Evolutionary conservation across 75 land plant species (phyloP).

Genomic region (Selaginella moellendorffii): DNA sequence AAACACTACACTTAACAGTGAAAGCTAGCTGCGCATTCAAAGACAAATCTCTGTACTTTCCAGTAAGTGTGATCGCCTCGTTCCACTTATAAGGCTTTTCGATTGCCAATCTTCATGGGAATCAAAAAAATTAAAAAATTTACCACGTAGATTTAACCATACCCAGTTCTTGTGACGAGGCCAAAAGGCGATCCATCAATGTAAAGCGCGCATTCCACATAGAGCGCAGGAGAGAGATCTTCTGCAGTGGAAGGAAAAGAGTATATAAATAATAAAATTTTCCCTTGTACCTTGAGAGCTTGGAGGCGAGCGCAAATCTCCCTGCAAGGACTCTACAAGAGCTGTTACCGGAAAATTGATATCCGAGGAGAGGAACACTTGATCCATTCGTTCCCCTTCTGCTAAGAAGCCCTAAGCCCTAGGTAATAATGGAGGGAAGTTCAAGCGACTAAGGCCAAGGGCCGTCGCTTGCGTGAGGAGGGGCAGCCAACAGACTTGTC

Average conservation of each 20-base stretch:
- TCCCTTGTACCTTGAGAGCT: slow-evolving; percentile 13
- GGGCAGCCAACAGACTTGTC: no score
- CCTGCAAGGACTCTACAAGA: slow-evolving; percentile 56
- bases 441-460: no score
- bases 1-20: slow-evolving; percentile 38
- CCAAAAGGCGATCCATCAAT: slow-evolving; percentile 88
- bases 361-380: slow-evolving; percentile 82
- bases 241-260: no score
- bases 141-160: not conserved
- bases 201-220: slow-evolving; percentile 77
- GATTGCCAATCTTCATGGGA: slow-evolving; percentile 30
- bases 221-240: slow-evolving; percentile 48
- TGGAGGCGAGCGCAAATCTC: slow-evolving; percentile 23
- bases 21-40: slow-evolving; percentile 75
- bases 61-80: slow-evolving; percentile 68
- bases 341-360: slow-evolving; percentile 75
- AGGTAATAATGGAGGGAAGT: no score
- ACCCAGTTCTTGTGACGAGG: slow-evolving; percentile 76
- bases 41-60: slow-evolving; percentile 84
- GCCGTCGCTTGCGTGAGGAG: no score
- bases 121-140: not conserved
- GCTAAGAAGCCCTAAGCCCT: no score
- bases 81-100: slow-evolving; percentile 68
- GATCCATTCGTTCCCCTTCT: no score
- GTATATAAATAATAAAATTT: not conserved